Evolutionary conservation across 2,329 filamentous ascomycete genomes (phyloP), one percentile per base, ranked within the genome.

Genomic region (Didymella pomorum): DNA sequence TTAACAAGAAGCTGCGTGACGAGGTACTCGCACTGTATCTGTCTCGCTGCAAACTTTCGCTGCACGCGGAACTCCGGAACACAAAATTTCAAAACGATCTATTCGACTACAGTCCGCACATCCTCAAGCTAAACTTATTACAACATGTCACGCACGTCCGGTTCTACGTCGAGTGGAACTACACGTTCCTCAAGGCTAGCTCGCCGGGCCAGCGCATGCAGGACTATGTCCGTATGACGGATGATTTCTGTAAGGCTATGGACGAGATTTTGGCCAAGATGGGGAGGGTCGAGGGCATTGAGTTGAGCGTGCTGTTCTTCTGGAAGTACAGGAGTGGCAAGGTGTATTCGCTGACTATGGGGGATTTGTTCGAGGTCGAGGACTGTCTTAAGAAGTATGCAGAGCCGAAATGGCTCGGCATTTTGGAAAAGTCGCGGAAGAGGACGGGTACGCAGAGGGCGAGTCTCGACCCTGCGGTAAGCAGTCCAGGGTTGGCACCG

Each of bases 101-200:
- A 18, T 76, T 76, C 56, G 68, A 72, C 20, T 75, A 70, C 60
- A 72, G 70, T 0, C 74, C 73, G 4, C 74, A 76, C 28, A 69
- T 76, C n/a, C 44, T 74, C 16, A 53, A 65, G 26, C 58, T 76
- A 2, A 66, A 68, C 0, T 71, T 76, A 63, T 59, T 75, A 18
- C 60, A 67, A 29, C 64, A 66, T 20, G 63, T 72, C 14, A 71
- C 69, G 1, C 71, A 73, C 35, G 65, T 73, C 9, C 63, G 71
- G 4, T 71, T 76, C 53, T 76, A 75, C 51, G 68, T 76, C 1
- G 72, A 76, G 51, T 76, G 73, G 73, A 72, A 75, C 33, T 76
- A 73, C 58, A 70, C 66, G 7, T 61, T 69, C 33, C 62, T 65
- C 21, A 69, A 64, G 29, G 63, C 67, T 12, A 68, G 67, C 9